A percentile compares a stretch with the other conserved stretches of the same genome.
Conservation (phyloP, 495 filamentous ascomycete genomes). For the Cercophora samala region DNA sequence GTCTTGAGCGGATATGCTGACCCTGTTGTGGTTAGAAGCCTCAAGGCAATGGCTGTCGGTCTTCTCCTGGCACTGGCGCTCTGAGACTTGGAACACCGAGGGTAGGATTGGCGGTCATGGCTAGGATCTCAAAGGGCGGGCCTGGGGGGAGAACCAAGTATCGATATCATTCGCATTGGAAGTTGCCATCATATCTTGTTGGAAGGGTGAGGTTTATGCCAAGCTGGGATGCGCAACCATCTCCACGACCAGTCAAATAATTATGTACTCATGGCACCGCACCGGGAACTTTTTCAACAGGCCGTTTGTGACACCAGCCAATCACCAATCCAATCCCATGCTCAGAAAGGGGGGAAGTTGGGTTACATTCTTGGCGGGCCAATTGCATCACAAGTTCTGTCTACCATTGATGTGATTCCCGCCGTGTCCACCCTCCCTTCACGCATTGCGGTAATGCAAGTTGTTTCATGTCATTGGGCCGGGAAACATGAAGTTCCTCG, state of each 20-base stretch:
- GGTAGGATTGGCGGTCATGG: background rate
- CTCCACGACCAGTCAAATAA: background rate
- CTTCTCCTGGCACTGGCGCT: conserved; percentile 1
- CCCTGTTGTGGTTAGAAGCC: background rate
- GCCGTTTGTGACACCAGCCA: background rate
- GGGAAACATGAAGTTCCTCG: background rate
- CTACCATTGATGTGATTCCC: background rate
- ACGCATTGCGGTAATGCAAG: background rate
- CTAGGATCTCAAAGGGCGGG: background rate
- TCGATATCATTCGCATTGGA: background rate
- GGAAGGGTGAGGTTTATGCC: background rate
- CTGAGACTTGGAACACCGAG: background rate
- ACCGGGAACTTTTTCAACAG: background rate
- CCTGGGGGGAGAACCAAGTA: background rate
- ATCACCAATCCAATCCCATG: background rate
- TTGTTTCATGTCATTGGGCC: background rate
- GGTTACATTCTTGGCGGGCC: background rate
- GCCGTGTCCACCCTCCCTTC: background rate
- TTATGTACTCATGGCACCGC: background rate
- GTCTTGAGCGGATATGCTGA: background rate
- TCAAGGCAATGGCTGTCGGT: conserved; percentile 3
- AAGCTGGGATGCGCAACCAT: background rate
- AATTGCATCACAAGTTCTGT: background rate
- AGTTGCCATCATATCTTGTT: background rate
- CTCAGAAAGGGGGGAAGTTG: background rate